Percentiles rank a stretch among this genome's conserved stretches.
phyloP scores from a whole-genome alignment of 768 basidiomycete species.

The Leccinum ochraceum region DNA sequence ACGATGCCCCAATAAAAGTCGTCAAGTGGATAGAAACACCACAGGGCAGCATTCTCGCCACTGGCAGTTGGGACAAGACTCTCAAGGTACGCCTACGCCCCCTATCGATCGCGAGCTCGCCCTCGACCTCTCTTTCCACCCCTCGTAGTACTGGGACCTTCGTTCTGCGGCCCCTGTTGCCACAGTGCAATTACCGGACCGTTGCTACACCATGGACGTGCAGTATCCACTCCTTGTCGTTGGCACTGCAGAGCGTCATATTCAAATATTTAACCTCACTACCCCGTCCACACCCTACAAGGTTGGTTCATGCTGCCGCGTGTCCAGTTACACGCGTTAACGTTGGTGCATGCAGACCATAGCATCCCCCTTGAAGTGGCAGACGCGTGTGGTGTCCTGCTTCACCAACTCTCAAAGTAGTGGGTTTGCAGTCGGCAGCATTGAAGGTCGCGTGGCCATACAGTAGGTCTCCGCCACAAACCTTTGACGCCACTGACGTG shows the following conservation, averaged over 20 bases:
- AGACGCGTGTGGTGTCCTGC: slow-evolving; percentile 84
- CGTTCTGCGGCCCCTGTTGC: slow-evolving; percentile 74
- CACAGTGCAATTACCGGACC: slow-evolving; percentile 81
- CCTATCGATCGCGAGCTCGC: neutral
- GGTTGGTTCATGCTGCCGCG: slow-evolving; percentile 40
- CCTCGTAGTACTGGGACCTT: slow-evolving; percentile 89
- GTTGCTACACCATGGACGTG: slow-evolving; percentile 87
- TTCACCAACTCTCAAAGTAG: slow-evolving; percentile 66
- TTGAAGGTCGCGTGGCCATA: slow-evolving; percentile 92
- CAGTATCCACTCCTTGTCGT: slow-evolving; percentile 85
- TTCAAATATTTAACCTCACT: slow-evolving; percentile 84
- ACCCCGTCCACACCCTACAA: slow-evolving; percentile 81
- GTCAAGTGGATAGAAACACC: slow-evolving; percentile 81
- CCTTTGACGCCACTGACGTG: neutral
- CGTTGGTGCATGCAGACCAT: slow-evolving; percentile 54
- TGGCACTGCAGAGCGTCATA: slow-evolving; percentile 89
- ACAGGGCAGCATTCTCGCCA: slow-evolving; percentile 75
- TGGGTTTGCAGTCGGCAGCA: slow-evolving; percentile 83
- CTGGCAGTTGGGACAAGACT: slow-evolving; percentile 98
- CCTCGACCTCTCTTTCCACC: neutral
- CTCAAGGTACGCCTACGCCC: slow-evolving; percentile 64
- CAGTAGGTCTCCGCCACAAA: slow-evolving; percentile 62
- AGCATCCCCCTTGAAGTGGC: slow-evolving; percentile 88
- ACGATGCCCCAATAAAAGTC: slow-evolving; percentile 85
- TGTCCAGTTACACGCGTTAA: slow-evolving; percentile 1